Base-by-base conservation (phyloP, 2,329 filamentous ascomycete species). In the Shiraia sp. region DNA sequence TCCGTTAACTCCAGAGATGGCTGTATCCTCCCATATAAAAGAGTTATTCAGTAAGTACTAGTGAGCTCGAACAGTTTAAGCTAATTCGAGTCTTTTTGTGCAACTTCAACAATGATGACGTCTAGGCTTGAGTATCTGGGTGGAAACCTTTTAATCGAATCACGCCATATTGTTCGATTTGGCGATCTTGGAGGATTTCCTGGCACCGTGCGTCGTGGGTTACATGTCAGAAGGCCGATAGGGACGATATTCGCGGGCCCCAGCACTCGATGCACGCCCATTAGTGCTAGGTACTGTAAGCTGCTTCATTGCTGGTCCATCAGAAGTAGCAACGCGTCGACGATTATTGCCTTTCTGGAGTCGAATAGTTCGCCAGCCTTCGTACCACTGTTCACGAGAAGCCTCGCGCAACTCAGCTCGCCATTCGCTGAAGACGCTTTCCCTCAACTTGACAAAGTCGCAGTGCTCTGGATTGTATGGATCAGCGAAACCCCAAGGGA, bases 401-500 rank as follows among this genome's bases (percentile, higher is more conserved):
- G 90, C 87, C 69, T 96, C 90, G 47, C 92, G 86, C 46, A 99
- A 77, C 66, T 99, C 93, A 30, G 81, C 81, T 36, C 92, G 86
- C 93, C 93, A 99, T 63, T 97, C 92, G 53, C 78, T 84, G 69
- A 99, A 99, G 23, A 99, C 88, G 6, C 87, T 85, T 45, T 97
- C 91, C 72, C 93, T 93, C 55, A 99, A 79, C 49, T 86, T 86
- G 41, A 87, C 77, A 69, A 96, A 99, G 71, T 99, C 93, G 72
- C 93, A 99, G 73, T 99, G 93, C 57, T 88, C 82, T 22, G 85
- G 79, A 61, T 97, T 86, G 75, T 93, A 91, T 0, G 93, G 93
- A 63, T 97, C 90, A 4, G 93, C 93, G 57, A 96, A 95, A 6
- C 93, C 93, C 93, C 93, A 99, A 0, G 93, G 88, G 68, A 97